Conservation (phyloP, 768 basidiomycete genomes). For the Panaeolus cyanescens region DNA sequence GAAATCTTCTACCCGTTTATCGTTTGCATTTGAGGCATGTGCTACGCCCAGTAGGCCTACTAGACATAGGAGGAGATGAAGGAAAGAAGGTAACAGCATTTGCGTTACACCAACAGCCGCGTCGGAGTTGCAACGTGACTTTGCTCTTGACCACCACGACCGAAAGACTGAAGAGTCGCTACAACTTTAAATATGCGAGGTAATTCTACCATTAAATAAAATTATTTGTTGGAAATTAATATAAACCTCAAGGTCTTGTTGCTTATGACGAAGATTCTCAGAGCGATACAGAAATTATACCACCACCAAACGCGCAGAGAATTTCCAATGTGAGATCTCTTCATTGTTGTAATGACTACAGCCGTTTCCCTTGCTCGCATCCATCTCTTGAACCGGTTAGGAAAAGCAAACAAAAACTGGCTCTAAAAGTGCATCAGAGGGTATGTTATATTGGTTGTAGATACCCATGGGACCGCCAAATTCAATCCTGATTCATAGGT, state of each 20-base stretch:
- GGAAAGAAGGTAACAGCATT: not conserved
- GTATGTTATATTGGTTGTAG: constrained; percentile 33
- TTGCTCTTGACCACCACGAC: not conserved
- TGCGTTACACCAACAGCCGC: not conserved
- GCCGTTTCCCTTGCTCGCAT: constrained; percentile 68
- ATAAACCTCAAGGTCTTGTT: constrained; percentile 62
- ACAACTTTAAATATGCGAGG: not conserved
- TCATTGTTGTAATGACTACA: constrained; percentile 30
- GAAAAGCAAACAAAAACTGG: constrained; percentile 51
- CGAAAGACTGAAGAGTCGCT: not conserved
- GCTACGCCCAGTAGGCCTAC: not conserved
- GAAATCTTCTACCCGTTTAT: constrained; percentile 45
- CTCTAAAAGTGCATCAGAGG: constrained; percentile 38
- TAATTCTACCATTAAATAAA: too few relatives aligned
- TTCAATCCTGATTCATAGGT: constrained; percentile 21
- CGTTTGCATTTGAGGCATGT: constrained; percentile 23
- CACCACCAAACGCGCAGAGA: constrained; percentile 29
- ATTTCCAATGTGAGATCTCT: constrained; percentile 65
- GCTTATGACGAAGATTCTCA: constrained; percentile 68
- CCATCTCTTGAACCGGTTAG: constrained; percentile 61
- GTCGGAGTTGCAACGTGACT: constrained; percentile 3
- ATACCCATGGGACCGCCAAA: not conserved
- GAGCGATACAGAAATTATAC: constrained; percentile 52
- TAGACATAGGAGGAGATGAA: not conserved
- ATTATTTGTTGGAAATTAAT: not conserved